Evolutionary conservation across 1,284 basidiomycete genomes (phyloP).

Genomic region (Sanghuangporus sanghuang): DNA sequence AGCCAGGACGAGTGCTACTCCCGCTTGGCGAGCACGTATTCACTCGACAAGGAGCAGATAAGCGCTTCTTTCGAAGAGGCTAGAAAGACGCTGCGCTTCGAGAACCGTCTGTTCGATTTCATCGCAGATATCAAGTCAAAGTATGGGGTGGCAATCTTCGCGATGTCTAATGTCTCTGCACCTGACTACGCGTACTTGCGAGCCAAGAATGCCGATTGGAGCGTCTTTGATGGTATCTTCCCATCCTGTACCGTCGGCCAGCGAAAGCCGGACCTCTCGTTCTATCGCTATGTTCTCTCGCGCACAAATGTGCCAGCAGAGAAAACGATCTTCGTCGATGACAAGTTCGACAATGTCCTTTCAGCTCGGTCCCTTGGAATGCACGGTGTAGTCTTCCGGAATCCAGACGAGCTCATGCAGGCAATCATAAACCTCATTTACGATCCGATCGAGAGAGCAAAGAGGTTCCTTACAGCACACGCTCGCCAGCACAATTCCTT

Average conservation of each 20-base stretch:
- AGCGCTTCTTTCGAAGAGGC: constrained; percentile 39
- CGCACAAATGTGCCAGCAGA: constrained; percentile 13
- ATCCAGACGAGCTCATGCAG: constrained; percentile 34
- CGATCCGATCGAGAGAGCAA: constrained; percentile 40
- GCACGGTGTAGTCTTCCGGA: constrained; percentile 46
- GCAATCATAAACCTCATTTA: constrained; percentile 41
- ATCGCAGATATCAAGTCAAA: constrained; percentile 41
- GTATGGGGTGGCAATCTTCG: constrained; percentile 36
- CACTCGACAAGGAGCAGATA: constrained; percentile 35
- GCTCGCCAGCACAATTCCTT: constrained; percentile 39
- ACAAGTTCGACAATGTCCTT: constrained; percentile 54
- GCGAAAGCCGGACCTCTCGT: constrained; percentile 49
- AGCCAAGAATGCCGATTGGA: constrained; percentile 43
- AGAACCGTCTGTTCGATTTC: constrained; percentile 40
- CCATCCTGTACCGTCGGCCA: constrained; percentile 45
- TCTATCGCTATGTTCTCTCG: constrained; percentile 45
- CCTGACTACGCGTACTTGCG: constrained; percentile 44
- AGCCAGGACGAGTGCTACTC: constrained; percentile 43
- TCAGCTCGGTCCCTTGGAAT: constrained; percentile 51
- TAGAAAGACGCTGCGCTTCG: constrained; percentile 38
- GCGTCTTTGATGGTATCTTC: constrained; percentile 48
- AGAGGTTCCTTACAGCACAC: constrained; percentile 34
- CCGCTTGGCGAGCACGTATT: constrained; percentile 36
- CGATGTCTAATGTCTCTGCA: constrained; percentile 57
- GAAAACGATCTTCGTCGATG: constrained; percentile 48